Base-by-base conservation (phyloP, 2,329 filamentous ascomycete genomes). In the Penicillium sp. region DNA sequence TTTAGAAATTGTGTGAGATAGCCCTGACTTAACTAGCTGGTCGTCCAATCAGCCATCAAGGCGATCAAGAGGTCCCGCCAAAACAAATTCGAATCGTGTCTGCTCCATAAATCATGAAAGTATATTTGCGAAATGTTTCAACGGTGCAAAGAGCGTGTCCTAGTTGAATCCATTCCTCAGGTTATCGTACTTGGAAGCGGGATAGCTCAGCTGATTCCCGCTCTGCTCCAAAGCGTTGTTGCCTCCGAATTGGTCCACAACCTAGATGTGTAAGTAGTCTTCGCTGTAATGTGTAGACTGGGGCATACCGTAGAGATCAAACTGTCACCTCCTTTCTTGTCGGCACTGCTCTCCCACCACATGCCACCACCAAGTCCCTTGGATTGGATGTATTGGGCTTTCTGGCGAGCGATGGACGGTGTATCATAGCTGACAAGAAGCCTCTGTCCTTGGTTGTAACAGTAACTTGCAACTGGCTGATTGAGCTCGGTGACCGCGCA, bases 261-360 rank as follows among this genome's bases (percentile, higher is more conserved):
- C 70, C 69, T 72, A 27, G 4, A 8, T 10, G n/a, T 18, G 36
- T 54, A 2, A 56, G 55, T 40, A 14, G 11, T 2, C 2, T 38
- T 9, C 13, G 5, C 18, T 22, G 2, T 0, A 2, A 5, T 3
- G 42, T 9, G 45, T 1, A 51, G 9, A 9, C n/a, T 1, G 1
- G 32, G 22, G 59, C 68, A 51, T 58, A 75, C 73, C 39, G 82
- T 86, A 6, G 73, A 76, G 52, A 92, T 91, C 67, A 97, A 70
- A 64, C 90, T 93, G 0, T 80, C 77, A 10, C 72, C 73, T 0
- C 85, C 86, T 2, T 74, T 69, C 68, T 86, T 87, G 71, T 97
- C 93, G 1, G 84, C 87, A 66, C 88, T 93, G 65, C 86, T 90
- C 77, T 97, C 92, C 90, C 90, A 95, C 91, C 91, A 97, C 92